Evolutionary conservation across 2,329 filamentous ascomycete species (phyloP).

Genomic region (Aspergillus ibericus): DNA sequence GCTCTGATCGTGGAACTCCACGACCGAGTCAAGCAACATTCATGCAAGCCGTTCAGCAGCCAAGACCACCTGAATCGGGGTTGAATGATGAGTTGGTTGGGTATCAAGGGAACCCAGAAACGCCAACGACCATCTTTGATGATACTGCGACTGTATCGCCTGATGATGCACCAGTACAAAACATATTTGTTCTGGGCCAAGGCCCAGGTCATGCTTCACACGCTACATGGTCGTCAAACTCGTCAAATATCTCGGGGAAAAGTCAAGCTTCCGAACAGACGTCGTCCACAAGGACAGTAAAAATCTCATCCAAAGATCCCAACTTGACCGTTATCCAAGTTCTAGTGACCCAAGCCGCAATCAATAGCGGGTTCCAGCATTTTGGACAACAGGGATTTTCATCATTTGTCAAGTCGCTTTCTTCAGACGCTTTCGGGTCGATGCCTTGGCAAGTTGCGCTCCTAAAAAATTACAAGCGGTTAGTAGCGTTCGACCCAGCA

Average conservation of each 20-base stretch:
- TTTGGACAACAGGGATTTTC: conserved; percentile 61
- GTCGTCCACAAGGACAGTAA: conserved; percentile 47
- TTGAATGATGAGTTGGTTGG: conserved; percentile 27
- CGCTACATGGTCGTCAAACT: conserved; percentile 71
- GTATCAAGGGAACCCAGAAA: conserved; percentile 64
- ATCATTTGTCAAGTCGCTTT: conserved; percentile 72
- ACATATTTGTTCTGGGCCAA: conserved; percentile 83
- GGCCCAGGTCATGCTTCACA: conserved; percentile 53
- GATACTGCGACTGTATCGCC: conserved; percentile 83
- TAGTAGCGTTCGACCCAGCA: conserved; percentile 71
- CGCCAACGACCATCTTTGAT: conserved; percentile 92
- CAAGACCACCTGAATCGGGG: conserved; percentile 43
- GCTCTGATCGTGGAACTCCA: conserved; percentile 76
- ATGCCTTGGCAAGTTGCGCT: conserved; percentile 68
- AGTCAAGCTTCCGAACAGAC: conserved; percentile 63
- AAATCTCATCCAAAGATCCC: conserved; percentile 62
- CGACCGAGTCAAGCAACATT: conserved; percentile 77
- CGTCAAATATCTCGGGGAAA: conserved; percentile 75
- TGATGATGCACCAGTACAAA: conserved; percentile 75
- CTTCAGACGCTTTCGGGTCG: conserved; percentile 75
- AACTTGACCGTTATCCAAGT: conserved; percentile 76
- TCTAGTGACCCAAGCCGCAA: conserved; percentile 79
- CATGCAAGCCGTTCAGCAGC: conserved; percentile 56
- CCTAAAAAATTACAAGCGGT: conserved; percentile 75
- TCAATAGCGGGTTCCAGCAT: conserved; percentile 78